Evolutionary conservation across 2,329 filamentous ascomycete genomes (phyloP).

Genomic region (Fusarium mangiferae): DNA sequence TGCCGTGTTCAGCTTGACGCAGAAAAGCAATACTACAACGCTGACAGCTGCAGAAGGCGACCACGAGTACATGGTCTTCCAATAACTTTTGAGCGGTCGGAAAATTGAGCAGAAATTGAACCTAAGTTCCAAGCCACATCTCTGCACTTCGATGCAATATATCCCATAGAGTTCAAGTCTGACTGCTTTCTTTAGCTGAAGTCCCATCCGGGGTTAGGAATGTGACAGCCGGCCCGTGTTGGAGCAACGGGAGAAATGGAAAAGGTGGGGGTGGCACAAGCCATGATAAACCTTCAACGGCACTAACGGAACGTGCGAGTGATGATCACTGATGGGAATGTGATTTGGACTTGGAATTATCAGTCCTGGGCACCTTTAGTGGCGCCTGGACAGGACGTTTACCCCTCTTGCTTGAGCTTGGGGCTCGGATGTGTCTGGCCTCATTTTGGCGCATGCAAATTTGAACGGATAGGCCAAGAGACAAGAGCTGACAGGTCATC

Average conservation of each 20-base stretch:
- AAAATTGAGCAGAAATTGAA: accelerated
- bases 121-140: neutral
- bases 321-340: neutral
- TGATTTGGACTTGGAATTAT: neutral
- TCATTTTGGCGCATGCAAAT: neutral
- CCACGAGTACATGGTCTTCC: neutral
- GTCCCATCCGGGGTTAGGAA: neutral
- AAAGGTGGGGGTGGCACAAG: conserved; percentile 1
- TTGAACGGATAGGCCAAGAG: no score
- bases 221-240: neutral
- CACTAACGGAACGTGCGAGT: neutral
- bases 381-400: neutral
- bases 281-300: neutral
- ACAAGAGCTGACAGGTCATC: accelerated
- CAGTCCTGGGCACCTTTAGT: neutral
- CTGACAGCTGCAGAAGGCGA: neutral
- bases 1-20: neutral
- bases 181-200: neutral
- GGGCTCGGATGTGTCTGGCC: neutral
- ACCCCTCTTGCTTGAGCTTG: neutral
- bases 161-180: neutral
- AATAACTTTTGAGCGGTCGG: neutral
- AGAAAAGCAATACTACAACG: neutral
- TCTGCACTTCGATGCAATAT: neutral
- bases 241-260: neutral